Evolutionary conservation across 257 asterid species (phyloP).

Genomic region (Ilex asprella): DNA sequence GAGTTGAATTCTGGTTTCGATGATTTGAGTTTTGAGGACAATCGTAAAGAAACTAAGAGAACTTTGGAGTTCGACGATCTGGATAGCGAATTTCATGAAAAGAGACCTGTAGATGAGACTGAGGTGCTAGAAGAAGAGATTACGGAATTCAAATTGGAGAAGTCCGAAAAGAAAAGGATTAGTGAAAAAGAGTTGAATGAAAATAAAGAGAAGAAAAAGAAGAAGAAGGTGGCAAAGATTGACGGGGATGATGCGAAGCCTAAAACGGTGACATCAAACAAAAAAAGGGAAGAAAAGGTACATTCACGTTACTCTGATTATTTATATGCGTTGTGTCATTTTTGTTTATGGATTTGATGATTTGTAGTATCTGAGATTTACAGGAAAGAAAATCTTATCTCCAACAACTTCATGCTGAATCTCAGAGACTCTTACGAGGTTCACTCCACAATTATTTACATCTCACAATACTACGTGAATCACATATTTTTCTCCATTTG

Average conservation of each 20-base stretch:
- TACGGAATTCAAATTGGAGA: conserved; percentile 13
- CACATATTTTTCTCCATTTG: too few relatives aligned
- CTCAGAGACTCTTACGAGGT: conserved; percentile 88
- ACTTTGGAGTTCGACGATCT: conserved; percentile 37
- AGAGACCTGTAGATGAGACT: conserved; percentile 8
- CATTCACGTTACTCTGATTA: neutral
- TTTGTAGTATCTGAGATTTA: conserved; percentile 2
- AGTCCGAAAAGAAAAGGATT: conserved; percentile 16
- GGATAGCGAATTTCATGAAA: conserved; percentile 13
- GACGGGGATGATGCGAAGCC: conserved; percentile 20
- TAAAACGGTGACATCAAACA: conserved; percentile 25
- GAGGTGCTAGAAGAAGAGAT: conserved; percentile 8
- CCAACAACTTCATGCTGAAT: conserved; percentile 79
- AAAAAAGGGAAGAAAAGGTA: conserved; percentile 72
- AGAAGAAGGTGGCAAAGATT: conserved; percentile 24
- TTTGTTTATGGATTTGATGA: conserved; percentile 3
- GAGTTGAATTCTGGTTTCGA: conserved; percentile 16
- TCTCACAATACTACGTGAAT: too few relatives aligned
- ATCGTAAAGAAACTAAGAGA: conserved; percentile 38
- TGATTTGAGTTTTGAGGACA: conserved; percentile 12
- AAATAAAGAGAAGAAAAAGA: conserved; percentile 13
- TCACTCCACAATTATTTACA: neutral
- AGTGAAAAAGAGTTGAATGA: conserved; percentile 6
- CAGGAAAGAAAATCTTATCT: conserved; percentile 65
- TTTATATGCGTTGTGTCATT: neutral